These are phyloP conservation scores for Lentinula raphanica DNA, from an alignment of 768 basidiomycete species.

Conservation along the genomic window DNA sequence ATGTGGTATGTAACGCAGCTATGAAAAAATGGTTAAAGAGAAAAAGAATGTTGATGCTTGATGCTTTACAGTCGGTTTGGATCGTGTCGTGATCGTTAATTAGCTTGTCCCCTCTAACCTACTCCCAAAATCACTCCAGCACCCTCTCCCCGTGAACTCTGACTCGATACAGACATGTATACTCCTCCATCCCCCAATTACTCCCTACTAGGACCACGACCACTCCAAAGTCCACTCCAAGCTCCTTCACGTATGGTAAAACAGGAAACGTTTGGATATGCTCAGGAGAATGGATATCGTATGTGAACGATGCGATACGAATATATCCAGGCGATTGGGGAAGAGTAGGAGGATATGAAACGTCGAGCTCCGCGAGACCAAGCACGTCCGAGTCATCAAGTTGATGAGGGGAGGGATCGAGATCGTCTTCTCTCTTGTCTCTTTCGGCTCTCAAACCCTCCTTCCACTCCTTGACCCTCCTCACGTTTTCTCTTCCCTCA, in stretches of 20 bases:
- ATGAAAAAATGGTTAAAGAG: too few relatives aligned
- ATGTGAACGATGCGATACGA: conserved; percentile 64
- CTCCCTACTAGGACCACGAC: conserved; percentile 74
- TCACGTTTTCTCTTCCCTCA: conserved; percentile 52
- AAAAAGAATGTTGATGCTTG: too few relatives aligned
- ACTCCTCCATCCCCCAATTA: conserved; percentile 84
- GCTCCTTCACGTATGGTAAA: conserved; percentile 54
- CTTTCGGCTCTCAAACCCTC: conserved; percentile 20
- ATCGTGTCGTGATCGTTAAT: background rate
- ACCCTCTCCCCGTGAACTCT: conserved; percentile 65
- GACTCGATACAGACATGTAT: conserved; percentile 86
- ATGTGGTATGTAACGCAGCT: too few relatives aligned
- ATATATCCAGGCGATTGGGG: conserved; percentile 32
- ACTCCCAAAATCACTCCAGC: conserved; percentile 21
- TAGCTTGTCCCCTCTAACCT: background rate
- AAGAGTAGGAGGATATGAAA: background rate
- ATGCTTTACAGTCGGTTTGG: too few relatives aligned
- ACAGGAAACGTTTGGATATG: conserved; percentile 82
- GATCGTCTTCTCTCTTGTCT: conserved; percentile 29
- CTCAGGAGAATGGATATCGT: conserved; percentile 50
- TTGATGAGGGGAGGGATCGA: conserved; percentile 25
- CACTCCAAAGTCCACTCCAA: conserved; percentile 80
- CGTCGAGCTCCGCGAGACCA: background rate
- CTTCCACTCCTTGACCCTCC: conserved; percentile 52
- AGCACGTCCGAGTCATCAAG: background rate